Base-by-base conservation (phyloP, 495 filamentous ascomycete genomes). In the Clohesyomyces aquaticus region DNA sequence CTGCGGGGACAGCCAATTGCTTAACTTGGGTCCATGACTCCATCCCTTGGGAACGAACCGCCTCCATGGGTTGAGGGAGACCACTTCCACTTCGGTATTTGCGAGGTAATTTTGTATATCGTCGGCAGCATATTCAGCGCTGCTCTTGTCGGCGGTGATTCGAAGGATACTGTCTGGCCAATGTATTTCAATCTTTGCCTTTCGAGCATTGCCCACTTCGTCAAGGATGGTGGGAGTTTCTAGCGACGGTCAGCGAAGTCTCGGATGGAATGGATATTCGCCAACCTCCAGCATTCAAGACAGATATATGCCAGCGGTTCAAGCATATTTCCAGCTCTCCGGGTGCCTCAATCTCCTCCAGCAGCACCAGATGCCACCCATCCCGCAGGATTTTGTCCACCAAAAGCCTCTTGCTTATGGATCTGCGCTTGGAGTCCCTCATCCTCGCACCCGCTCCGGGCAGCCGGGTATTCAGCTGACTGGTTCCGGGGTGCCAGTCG, bases 341-440 rank as follows among this genome's bases (percentile, higher is more conserved):
- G 1, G 59, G 55, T 32, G 63, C 49, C 32, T 71, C 68, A 43
- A 71, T 67, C 51, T 71, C 68, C 25, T 71, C 68, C 16, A 71
- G 42, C 32, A 67, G 10, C 12, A 61, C 42, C 4, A 67, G 4
- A 18, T 67, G 51, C 68, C 68, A 71, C 2, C 26, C 22, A 16
- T 43, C 38, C 43, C 68, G 41, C 14, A 71, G 27, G 16, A 71
- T 71, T 28, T 63, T 55, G 32, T 71, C 59, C 18, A 50, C 57
- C 0, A 71, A 46, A 4, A 63, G 14, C 8, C 4, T 22, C 62
- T 70, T 70, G 28, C 32, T 63, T 19, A 48, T n/a, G 1, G 50
- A 9, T 22, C 28, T 60, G 19, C 41, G 27, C 29, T 66, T 59
- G 16, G 51, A 4, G 41, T 23, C 45, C n/a, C 35, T 28, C n/a